These are phyloP conservation scores for Penicillium desertorum DNA, from an alignment of 495 filamentous ascomycete genomes.

Conservation along the genomic window DNA sequence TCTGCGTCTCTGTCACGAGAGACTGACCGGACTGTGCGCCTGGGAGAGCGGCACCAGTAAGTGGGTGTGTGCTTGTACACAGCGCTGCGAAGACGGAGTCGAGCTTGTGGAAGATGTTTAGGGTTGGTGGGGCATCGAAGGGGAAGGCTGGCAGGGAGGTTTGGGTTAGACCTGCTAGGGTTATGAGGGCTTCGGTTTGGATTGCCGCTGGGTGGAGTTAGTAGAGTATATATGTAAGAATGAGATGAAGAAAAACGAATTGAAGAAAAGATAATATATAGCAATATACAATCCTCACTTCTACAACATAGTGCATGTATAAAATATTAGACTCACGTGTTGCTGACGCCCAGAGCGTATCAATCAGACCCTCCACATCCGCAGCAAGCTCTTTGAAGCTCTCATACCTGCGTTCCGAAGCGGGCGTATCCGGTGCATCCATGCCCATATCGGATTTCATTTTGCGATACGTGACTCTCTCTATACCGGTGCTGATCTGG, in stretches of 20 bases:
- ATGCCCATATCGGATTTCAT: constrained; percentile 66
- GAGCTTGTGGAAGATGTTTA: constrained; percentile 69
- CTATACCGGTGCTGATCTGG: constrained; percentile 19
- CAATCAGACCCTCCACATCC: constrained; percentile 68
- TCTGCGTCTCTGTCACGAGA: constrained; percentile 64
- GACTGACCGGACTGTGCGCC: constrained; percentile 57
- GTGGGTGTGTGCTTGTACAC: constrained; percentile 62
- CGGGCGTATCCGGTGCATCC: constrained; percentile 37
- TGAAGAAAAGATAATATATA: not conserved
- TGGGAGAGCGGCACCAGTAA: constrained; percentile 62
- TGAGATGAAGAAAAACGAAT: not conserved
- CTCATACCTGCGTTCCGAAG: constrained; percentile 63
- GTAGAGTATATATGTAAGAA: not conserved
- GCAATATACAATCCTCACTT: not conserved
- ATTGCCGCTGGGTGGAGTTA: constrained; percentile 57
- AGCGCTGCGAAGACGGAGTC: constrained; percentile 75
- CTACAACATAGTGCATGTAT: not conserved
- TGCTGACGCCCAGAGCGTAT: constrained; percentile 78
- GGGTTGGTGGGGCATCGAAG: constrained; percentile 62
- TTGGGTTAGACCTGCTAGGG: constrained; percentile 66
- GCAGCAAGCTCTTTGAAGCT: constrained; percentile 64
- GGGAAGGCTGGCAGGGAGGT: constrained; percentile 65
- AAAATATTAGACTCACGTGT: constrained; percentile 60
- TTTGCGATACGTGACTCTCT: constrained; percentile 26
- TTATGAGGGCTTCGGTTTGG: constrained; percentile 81